These are phyloP conservation scores for Rhododendron ferrugineum DNA, from an alignment of 148 eudicot species.

Conservation along the genomic window DNA sequence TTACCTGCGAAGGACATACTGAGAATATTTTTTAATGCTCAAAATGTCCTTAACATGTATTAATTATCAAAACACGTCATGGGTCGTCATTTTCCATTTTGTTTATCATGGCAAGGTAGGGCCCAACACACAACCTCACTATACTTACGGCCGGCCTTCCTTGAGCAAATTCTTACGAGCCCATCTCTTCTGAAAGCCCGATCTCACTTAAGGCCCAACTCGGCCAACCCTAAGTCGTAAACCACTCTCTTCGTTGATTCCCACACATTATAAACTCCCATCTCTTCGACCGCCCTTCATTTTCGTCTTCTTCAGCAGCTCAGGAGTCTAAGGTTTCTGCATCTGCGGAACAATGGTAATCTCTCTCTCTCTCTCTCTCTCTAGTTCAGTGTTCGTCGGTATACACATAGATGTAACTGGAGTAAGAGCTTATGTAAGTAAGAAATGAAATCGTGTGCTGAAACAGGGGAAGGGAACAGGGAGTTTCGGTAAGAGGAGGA, in stretches of 20 bases:
- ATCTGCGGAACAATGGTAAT: constrained; percentile 13
- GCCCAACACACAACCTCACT: background rate
- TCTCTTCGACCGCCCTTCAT: background rate
- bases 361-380: constrained; percentile 11
- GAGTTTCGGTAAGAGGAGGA: constrained; percentile 79
- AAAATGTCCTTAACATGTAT: no score
- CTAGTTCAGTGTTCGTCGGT: background rate
- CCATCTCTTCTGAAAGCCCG: background rate
- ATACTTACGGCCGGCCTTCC: background rate
- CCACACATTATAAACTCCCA: background rate
- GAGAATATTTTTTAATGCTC: no score
- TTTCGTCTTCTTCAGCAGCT: background rate
- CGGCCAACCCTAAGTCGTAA: background rate
- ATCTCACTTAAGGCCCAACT: background rate
- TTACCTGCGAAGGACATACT: no score
- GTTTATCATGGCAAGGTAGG: no score
- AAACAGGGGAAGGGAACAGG: constrained; percentile 66
- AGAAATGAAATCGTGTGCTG: background rate
- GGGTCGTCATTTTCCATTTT: no score
- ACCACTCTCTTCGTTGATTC: background rate
- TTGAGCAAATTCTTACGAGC: background rate
- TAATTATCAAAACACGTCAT: no score
- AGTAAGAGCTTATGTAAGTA: background rate
- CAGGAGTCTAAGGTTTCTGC: constrained; percentile 8
- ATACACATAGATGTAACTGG: background rate